A percentile compares a stretch with the other conserved stretches of the same genome.
Conservation (phyloP, 1,139 yeast species). For the Saccharomyces hybrid region DNA sequence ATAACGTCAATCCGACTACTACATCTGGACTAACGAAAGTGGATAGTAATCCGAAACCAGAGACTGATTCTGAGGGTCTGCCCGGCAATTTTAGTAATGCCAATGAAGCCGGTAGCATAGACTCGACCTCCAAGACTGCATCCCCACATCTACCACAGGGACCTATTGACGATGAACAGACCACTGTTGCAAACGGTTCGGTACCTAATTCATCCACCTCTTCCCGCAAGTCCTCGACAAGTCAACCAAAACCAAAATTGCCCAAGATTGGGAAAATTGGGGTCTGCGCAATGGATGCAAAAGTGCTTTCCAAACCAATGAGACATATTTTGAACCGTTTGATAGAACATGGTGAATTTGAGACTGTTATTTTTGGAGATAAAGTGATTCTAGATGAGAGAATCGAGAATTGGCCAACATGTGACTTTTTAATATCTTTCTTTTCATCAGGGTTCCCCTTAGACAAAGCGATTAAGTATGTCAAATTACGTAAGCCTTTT, state of each 20-base stretch:
- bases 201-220: conserved; percentile 22
- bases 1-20: not conserved
- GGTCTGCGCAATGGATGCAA: conserved; percentile 97
- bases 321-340: conserved; percentile 80
- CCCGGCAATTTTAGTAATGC: not conserved
- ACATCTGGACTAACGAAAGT: not conserved
- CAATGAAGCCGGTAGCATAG: not conserved
- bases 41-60: not conserved
- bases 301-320: conserved; percentile 93
- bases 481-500: conserved; percentile 81
- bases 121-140: not conserved
- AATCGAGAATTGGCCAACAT: conserved; percentile 96
- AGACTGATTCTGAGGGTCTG: not conserved
- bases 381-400: conserved; percentile 91
- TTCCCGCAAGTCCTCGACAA: conserved; percentile 30
- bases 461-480: conserved; percentile 90
- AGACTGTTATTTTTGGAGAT: conserved; percentile 94
- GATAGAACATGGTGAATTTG: conserved; percentile 91
- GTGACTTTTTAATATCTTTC: conserved; percentile 88
- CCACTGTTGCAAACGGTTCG: not conserved
- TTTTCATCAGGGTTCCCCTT: conserved; percentile 95
- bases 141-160: not conserved
- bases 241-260: conserved; percentile 37
- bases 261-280: conserved; percentile 91
- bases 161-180: not conserved